Base-by-base conservation (phyloP, 257 asterid species). In the Mitragyna speciosa region DNA sequence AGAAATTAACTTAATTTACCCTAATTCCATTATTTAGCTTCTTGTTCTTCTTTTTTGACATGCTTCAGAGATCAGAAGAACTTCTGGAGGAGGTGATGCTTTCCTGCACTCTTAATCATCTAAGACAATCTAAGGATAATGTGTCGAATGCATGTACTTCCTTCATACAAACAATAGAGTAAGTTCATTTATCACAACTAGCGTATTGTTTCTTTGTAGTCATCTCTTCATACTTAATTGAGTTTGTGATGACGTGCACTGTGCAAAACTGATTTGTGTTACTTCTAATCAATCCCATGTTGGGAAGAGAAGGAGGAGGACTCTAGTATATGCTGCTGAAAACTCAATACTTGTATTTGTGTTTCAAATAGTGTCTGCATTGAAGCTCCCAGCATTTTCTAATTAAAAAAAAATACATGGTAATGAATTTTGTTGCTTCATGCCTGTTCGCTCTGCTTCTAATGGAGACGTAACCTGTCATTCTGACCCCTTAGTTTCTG, bases 11-110 rank as follows among this genome's bases (percentile, higher is more conserved):
- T 56, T 56, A n/a, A 20, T 19, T 45, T 5, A 17, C 41, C 28
- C 75, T 4, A 45, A 26, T 36, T 26, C n/a, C 12, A 22, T 26
- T 26, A 11, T 58, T 48, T 75, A 36, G 70, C 61, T 76, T 66
- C 70, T 86, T 54, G 77, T 77, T 74, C 67, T 52, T 28, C 33
- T 86, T 70, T 76, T 86, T 85, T 83, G 64, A 68, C 78, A 59
- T 89, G 81, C 83, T 84, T 77, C 93, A 95, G 99, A 90, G 85
- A 90, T 81, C 98, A 12, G 99, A 92, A 87, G 99, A 96, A 88
- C 78, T 96, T 71, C 87, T 96, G 82, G 99, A 92, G 88, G 99
- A 93, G 88, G 97, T 92, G 81, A 83, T 96, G 77, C 97, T 96
- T 74, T 91, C 97, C 70, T 83, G 95, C 84, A 96, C 99, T 79